A percentile compares a stretch with the other conserved stretches of the same genome.
Evolutionary conservation across 2,329 filamentous ascomycete species (phyloP).

Genomic region (Zalaria sp.): DNA sequence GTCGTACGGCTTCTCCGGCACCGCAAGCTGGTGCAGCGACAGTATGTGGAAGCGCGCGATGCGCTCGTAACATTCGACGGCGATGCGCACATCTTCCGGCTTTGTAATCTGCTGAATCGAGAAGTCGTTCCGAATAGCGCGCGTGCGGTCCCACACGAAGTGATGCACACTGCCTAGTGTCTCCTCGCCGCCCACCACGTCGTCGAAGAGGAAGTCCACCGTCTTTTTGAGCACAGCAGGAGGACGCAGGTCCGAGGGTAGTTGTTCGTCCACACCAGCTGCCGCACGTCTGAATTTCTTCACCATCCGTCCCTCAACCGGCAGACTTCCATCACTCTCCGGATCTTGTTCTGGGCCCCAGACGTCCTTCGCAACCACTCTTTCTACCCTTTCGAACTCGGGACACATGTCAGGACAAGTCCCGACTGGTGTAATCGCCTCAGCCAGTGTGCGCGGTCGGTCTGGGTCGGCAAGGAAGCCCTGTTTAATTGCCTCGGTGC

Average conservation of each 20-base stretch:
- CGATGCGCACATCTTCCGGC: constrained; percentile 39
- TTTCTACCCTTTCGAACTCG: constrained; percentile 46
- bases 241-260: constrained; percentile 49
- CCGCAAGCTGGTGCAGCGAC: constrained; percentile 45
- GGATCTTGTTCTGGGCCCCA: constrained; percentile 36
- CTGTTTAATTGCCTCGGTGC: constrained; percentile 35
- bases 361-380: constrained; percentile 48
- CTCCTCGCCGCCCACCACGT: constrained; percentile 36
- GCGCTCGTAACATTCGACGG: constrained; percentile 46
- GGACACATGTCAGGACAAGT: constrained; percentile 52
- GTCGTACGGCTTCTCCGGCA: constrained; percentile 31
- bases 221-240: constrained; percentile 32
- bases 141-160: constrained; percentile 52
- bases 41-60: constrained; percentile 51
- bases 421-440: constrained; percentile 48
- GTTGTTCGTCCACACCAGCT: constrained; percentile 47
- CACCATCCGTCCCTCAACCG: constrained; percentile 44
- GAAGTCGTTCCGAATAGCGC: constrained; percentile 51
- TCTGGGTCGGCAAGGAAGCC: constrained; percentile 45
- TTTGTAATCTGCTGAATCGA: constrained; percentile 47
- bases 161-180: constrained; percentile 40
- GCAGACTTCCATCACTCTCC: constrained; percentile 16
- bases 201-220: constrained; percentile 28
- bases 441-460: constrained; percentile 42
- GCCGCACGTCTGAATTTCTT: constrained; percentile 50